Evolutionary conservation across 2,329 filamentous ascomycete species (phyloP).

Genomic region (Venturia asperata): DNA sequence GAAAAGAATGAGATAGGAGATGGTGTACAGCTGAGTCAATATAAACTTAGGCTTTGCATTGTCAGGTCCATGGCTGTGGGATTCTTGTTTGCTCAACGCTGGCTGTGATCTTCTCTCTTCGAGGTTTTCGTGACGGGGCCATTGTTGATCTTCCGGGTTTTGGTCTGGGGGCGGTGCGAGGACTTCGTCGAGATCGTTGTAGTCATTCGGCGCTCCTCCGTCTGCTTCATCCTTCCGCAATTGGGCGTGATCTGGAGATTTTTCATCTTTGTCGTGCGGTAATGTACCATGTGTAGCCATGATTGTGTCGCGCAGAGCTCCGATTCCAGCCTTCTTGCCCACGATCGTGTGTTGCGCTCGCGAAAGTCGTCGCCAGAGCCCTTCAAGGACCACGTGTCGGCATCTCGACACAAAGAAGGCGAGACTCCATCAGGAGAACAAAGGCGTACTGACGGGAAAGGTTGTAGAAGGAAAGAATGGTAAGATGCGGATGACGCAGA

Average conservation of each 20-base stretch:
- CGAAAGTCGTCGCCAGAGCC: background rate
- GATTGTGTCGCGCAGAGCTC: background rate
- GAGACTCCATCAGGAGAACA: no score
- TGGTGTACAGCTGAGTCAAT: conserved; percentile 14
- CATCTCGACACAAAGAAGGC: background rate
- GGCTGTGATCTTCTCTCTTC: conserved; percentile 11
- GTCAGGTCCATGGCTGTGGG: background rate
- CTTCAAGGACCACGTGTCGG: background rate
- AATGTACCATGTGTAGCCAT: background rate
- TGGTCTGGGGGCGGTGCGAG: background rate
- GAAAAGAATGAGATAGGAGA: conserved; percentile 72
- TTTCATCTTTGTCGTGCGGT: background rate
- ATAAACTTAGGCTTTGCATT: background rate
- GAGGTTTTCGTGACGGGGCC: background rate
- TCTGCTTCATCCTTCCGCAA: background rate
- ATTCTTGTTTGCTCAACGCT: background rate
- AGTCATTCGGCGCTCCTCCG: background rate
- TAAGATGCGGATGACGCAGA: background rate
- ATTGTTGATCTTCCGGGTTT: conserved; percentile 1
- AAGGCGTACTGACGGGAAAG: background rate
- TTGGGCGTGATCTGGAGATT: background rate
- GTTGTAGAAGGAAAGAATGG: background rate
- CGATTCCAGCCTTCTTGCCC: background rate
- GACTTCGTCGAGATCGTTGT: conserved; percentile 18
- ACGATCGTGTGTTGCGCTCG: conserved; percentile 13